Percentiles rank a stretch among this genome's conserved stretches.
These are phyloP conservation scores for Pinus albicaulis DNA, from an alignment of 75 land plant species.

Conservation along the genomic window DNA sequence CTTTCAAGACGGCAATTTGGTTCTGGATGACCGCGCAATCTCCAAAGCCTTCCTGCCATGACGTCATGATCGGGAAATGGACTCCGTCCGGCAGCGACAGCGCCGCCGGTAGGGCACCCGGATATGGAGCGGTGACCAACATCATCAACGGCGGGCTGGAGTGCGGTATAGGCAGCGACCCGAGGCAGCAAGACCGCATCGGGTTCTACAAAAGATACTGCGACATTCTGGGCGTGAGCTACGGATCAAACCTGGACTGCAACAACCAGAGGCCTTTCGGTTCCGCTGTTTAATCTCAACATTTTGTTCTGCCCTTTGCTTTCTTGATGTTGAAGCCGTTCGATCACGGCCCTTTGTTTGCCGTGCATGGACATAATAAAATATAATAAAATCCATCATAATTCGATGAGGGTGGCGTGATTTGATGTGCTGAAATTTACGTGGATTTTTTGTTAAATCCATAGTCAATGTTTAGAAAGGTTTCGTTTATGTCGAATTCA, in stretches of 20 bases:
- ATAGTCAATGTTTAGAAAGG: no score
- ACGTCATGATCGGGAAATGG: conserved; percentile 55
- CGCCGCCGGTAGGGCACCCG: conserved; percentile 37
- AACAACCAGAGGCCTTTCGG: conserved; percentile 20
- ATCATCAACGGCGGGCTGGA: conserved; percentile 56
- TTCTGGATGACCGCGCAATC: conserved; percentile 42
- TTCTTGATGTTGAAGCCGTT: no score
- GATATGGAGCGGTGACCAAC: conserved; percentile 60
- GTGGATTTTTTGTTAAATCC: no score
- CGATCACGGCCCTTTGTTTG: no score
- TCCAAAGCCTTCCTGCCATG: conserved; percentile 52
- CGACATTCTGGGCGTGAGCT: conserved; percentile 27
- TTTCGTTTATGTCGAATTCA: no score
- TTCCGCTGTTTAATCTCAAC: no score
- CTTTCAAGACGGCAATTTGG: conserved; percentile 61
- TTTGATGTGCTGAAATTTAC: no score
- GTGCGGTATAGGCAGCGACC: conserved; percentile 41
- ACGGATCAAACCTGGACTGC: conserved; percentile 48
- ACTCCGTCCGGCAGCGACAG: conserved; percentile 33
- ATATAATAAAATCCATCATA: no score
- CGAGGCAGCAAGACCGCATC: conserved; percentile 26
- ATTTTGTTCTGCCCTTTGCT: no score
- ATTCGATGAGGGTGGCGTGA: no score
- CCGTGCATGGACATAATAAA: no score
- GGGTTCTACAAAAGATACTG: conserved; percentile 50